phyloP scores from a whole-genome alignment of 345 rosid species.

The Euphorbia peplus region DNA sequence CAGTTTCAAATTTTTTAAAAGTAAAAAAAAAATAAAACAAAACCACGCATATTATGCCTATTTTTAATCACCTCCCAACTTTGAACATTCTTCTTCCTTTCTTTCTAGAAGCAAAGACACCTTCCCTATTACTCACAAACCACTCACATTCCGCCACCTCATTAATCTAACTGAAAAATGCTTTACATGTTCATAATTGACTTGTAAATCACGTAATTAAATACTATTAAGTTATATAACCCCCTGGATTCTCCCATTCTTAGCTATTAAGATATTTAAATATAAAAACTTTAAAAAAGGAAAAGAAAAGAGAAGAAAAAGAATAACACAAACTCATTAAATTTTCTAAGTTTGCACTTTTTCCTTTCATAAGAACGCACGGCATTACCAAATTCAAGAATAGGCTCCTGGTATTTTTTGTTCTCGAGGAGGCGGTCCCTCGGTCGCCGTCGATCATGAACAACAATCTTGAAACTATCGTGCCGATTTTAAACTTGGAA shows the following conservation, averaged over 20 bases:
- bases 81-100: background rate
- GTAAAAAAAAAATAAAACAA: too few species aligned
- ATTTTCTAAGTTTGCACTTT: background rate
- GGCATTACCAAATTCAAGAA: background rate
- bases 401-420: background rate
- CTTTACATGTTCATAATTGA: background rate
- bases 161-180: background rate
- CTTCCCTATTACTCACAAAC: background rate
- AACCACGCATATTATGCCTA: too few species aligned
- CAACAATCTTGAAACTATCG: background rate
- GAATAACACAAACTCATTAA: background rate
- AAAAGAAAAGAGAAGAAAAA: background rate
- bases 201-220: background rate
- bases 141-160: background rate
- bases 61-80: too few species aligned
- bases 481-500: conserved; percentile 38
- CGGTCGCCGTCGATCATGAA: background rate
- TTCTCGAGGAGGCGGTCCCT: background rate
- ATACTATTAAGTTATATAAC: too few species aligned
- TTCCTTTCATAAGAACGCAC: background rate
- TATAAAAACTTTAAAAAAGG: too few species aligned
- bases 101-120: background rate
- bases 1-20: too few species aligned
- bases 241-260: background rate
- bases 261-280: background rate